Base-by-base conservation (phyloP, 306 rosid genomes). In the Gastrolobium villosum region DNA sequence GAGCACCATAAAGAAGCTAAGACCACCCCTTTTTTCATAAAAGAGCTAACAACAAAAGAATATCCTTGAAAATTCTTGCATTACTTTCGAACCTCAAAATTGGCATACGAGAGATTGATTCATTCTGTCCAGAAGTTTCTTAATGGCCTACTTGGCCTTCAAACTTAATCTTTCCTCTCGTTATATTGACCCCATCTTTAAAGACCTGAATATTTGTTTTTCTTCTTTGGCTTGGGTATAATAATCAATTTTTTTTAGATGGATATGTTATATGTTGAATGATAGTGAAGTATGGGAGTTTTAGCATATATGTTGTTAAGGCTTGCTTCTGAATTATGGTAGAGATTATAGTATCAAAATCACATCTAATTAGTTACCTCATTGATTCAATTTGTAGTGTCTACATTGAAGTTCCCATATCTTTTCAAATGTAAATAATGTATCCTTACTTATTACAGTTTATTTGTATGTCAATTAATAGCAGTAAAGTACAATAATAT, bases 21-120 rank as follows among this genome's bases (percentile, higher is more conserved):
- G 10, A 39, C 10, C 54, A 39, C n/a, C 66, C 43, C 5, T 40
- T 55, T 26, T 28, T 31, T 26, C n/a, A 7, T 39, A 55, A 40
- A 37, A 37, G 52, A 10, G 15, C 39, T 9, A 76, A 7, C 37
- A 10, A 50, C 32, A 11, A 28, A 45, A 15, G 30, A 52, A 26
- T 53, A 39, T 65, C 44, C 44, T 50, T 28, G 55, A 20, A 54
- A 71, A 28, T 43, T 75, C 15, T 64, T 10, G n/a, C n/a, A 20
- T 54, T 48, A 48, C 57, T 62, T 52, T 62, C 0, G 30, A 67
- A 68, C 31, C 48, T 37, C 13, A 46, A 48, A 48, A 48, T 36
- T 62, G 71, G 57, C 79, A 75, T 75, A 46, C 8, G 10, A 61
- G 71, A 35, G 46, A 46, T 75, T 62, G 62, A 61, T 75, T 62